Base-by-base conservation (phyloP, 2,329 filamentous ascomycete genomes). In the Neurospora sp. region DNA sequence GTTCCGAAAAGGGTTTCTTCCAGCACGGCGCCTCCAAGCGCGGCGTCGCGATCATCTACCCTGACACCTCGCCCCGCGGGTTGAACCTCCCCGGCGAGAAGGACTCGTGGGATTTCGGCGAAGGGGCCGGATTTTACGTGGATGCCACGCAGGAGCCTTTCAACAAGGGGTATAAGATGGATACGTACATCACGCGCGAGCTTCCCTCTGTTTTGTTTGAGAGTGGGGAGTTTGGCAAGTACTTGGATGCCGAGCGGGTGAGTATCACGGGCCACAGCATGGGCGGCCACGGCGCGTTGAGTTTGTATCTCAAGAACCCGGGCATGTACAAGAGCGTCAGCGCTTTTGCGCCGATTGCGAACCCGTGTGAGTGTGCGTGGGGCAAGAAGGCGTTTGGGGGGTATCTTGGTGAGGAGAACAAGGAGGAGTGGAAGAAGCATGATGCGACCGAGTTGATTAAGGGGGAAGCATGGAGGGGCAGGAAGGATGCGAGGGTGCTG, bases 201-300 rank as follows among this genome's bases (percentile, higher is more conserved):
- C 88, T 99, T n/a, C 95, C 94, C 0, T 82, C 85, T 17, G 84
- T 89, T 1, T 86, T 98, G 33, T 96, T 94, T 80, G 46, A 10
- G 19, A 80, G 81, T 33, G 28, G 28, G 28, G 85, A 87, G 36
- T 97, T 93, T 81, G 83, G 87, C 38, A 85, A 79, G 74, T 72
- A 88, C 77, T 83, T 99, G 38, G 95, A 98, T 79, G 77, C 80
- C 0, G 81, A 77, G 37, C 86, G 90, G 52, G 89, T 97, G 69
- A 91, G 90, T 80, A 96, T 99, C 77, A 92, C 92, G 52, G 96
- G 96, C 6, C 96, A 99, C 83, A 94, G 90, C 76, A 99, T 99
- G 96, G 96, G 96, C 74, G 96, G 96, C 0, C 96, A 99, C 81
- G 96, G 96, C 73, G 96, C 96, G 65, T 84, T 99, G 75, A 97